Base-by-base conservation (phyloP, 1,139 yeast species). In the Eremothecium coryli region DNA sequence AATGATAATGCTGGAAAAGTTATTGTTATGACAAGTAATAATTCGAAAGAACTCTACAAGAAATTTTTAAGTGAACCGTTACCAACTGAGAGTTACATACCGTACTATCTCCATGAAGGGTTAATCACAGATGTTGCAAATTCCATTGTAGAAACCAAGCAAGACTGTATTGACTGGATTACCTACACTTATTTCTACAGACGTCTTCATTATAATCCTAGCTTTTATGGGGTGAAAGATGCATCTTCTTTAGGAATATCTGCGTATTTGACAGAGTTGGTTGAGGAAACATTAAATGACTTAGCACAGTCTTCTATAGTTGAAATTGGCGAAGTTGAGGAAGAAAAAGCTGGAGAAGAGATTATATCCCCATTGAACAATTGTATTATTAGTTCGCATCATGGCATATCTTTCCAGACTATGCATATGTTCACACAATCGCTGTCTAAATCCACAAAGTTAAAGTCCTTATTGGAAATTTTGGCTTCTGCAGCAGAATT, bases 111-210 rank as follows among this genome's bases (percentile, higher is more conserved):
- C 12, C 77, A 73, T 39, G 95, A 88, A 50, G 68, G 72, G 0
- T 67, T 90, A 31, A 58, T 82, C 27, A 71, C 73, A 26, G 97
- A 86, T 45, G 76, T 86, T 11, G 71, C 81, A 33, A 71, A 76
- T 10, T 66, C 73, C 2, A 65, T 76, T n/a, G 69, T 90, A 38
- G 70, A 66, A 33, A 66, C 73, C 4, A 74, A 82, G 49, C 96
- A 88, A 48, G 93, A 82, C 44, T 82, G 94, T 44, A 72, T 93
- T 40, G 96, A 88, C 49, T 84, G 95, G 93, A 53, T 93, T 26
- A 82, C 96, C 0, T 82, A 73, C 56, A 72, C 95, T 0, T 82
- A 76, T 47, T 82, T 86, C 50, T 93, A 84, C 59, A 66, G 93
- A 42, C 64, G 97, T 35, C 56, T 90, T 16, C 79, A 76, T 38